Evolutionary conservation across 768 basidiomycete species (phyloP).

Genomic region (Russula virescens): DNA sequence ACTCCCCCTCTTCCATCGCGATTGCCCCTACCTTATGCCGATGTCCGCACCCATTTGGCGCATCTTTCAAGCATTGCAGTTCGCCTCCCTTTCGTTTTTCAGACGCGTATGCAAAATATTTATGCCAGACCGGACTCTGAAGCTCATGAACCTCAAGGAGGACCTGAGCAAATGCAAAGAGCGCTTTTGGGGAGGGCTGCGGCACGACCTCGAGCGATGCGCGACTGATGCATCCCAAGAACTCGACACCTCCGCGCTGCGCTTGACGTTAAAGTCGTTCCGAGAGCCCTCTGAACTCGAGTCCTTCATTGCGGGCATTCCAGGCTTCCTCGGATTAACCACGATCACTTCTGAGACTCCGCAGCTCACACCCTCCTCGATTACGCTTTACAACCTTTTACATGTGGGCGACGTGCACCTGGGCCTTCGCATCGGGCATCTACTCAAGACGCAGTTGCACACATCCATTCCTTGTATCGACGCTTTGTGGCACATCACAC

Average conservation of each 20-base stretch:
- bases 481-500: conserved; percentile 11
- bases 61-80: not conserved
- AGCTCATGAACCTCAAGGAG: not conserved
- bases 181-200: conserved; percentile 2
- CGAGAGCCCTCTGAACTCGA: conserved; percentile 14
- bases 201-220: not conserved
- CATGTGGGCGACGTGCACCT: not conserved
- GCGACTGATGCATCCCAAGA: not conserved
- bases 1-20: conserved; percentile 6
- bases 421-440: conserved; percentile 14
- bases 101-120: not conserved
- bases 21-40: conserved; percentile 14
- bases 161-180: conserved; percentile 5
- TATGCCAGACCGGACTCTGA: not conserved
- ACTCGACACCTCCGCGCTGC: conserved; percentile 1
- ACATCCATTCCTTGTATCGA: conserved; percentile 2
- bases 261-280: conserved; percentile 13
- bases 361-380: conserved; percentile 2
- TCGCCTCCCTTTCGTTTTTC: not conserved
- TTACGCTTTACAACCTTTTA: conserved; percentile 4
- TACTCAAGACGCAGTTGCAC: conserved; percentile 3
- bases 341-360: conserved; percentile 4
- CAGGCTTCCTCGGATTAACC: conserved; percentile 4
- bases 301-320: conserved; percentile 9
- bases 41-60: conserved; percentile 8